Evolutionary conservation across 2,329 filamentous ascomycete genomes (phyloP).

Genomic region (Cladophialophora immunda): DNA sequence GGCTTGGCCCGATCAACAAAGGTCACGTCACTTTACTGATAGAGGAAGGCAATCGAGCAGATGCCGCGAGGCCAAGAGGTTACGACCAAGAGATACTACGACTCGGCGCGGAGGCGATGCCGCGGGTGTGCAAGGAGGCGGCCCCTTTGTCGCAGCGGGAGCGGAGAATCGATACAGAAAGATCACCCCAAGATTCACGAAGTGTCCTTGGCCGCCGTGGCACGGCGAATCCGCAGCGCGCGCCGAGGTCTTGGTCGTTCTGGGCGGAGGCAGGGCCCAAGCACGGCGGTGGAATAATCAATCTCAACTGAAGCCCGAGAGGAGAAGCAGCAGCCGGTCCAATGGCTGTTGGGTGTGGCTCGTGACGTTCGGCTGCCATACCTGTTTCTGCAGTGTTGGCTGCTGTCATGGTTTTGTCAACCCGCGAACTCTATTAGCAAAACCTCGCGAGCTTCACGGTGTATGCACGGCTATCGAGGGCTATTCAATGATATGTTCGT

Average conservation of each 20-base stretch:
- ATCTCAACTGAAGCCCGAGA: neutral
- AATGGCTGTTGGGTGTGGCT: neutral
- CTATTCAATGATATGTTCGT: no score
- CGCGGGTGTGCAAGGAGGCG: neutral
- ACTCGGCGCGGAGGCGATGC: slow-evolving; percentile 18
- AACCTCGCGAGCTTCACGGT: neutral
- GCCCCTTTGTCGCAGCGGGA: neutral
- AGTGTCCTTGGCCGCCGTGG: neutral
- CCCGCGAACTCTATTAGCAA: neutral
- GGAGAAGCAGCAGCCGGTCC: neutral
- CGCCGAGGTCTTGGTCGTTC: slow-evolving; percentile 4
- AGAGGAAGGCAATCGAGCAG: slow-evolving; percentile 5
- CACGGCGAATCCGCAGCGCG: neutral
- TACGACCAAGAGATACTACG: slow-evolving; percentile 25
- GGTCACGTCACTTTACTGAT: slow-evolving; percentile 12
- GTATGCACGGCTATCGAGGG: no score
- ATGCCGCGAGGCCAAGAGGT: slow-evolving; percentile 14
- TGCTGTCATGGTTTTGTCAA: neutral
- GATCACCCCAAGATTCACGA: neutral
- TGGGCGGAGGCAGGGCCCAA: slow-evolving; percentile 10
- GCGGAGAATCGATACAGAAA: slow-evolving; percentile 3
- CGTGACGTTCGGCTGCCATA: neutral
- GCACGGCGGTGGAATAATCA: slow-evolving; percentile 2
- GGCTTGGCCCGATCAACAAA: slow-evolving; percentile 16
- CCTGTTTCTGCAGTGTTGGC: neutral